Percentiles rank a stretch among this genome's conserved stretches.
Evolutionary conservation across 495 filamentous ascomycete genomes (phyloP).

Genomic region (Thermochaetoides thermophila): DNA sequence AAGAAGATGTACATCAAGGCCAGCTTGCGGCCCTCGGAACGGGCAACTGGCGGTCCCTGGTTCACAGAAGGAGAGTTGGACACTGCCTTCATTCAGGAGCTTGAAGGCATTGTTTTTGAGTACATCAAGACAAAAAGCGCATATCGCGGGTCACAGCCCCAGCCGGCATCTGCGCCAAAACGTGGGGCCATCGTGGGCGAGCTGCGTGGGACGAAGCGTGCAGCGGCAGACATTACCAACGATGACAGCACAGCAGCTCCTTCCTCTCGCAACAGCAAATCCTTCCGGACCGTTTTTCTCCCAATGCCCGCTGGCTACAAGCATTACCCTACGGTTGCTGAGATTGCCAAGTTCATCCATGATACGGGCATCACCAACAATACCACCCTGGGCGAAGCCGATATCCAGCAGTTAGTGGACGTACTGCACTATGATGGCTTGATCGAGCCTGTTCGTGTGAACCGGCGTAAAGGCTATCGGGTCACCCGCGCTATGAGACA

Average conservation of each 20-base stretch:
- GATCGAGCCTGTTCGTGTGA: slow-evolving; percentile 41
- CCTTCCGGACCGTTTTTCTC: slow-evolving; percentile 24
- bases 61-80: slow-evolving; percentile 72
- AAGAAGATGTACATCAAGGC: slow-evolving; percentile 78
- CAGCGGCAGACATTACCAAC: slow-evolving; percentile 29
- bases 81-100: slow-evolving; percentile 61
- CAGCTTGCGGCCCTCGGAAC: slow-evolving; percentile 61
- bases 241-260: slow-evolving; percentile 15
- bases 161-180: slow-evolving; percentile 18
- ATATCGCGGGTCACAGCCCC: slow-evolving; percentile 31
- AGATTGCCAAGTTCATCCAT: slow-evolving; percentile 59
- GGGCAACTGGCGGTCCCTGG: slow-evolving; percentile 85
- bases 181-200: slow-evolving; percentile 29
- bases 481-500: slow-evolving; percentile 34
- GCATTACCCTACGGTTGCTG: slow-evolving; percentile 59
- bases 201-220: slow-evolving; percentile 26
- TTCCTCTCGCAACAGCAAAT: slow-evolving; percentile 2
- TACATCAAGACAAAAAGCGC: slow-evolving; percentile 58
- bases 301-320: slow-evolving; percentile 56
- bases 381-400: slow-evolving; percentile 46
- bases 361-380: slow-evolving; percentile 47
- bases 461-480: slow-evolving; percentile 26
- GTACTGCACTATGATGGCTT: slow-evolving; percentile 75
- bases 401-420: slow-evolving; percentile 68
- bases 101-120: slow-evolving; percentile 51